Evolutionary conservation across 1,139 yeast genomes (phyloP).

Genomic region (Blastobotrys raffinosifermentans): DNA sequence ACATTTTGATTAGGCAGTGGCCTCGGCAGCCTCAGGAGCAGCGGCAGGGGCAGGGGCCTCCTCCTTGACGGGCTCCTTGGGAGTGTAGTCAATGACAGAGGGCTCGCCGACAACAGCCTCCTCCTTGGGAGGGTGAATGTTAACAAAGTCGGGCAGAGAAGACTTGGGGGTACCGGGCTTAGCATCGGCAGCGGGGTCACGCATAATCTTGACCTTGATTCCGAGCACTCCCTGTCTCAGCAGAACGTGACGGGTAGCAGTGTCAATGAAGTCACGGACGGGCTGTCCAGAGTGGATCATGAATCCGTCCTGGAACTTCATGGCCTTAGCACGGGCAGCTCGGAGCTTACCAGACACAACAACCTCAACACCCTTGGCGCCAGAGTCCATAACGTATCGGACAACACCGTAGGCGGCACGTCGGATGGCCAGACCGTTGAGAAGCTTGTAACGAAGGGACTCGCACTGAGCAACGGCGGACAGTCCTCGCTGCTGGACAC

Average conservation of each 20-base stretch:
- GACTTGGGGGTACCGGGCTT: constrained; percentile 79
- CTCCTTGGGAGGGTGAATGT: constrained; percentile 95
- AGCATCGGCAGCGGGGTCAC: constrained; percentile 86
- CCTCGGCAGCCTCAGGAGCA: constrained; percentile 10
- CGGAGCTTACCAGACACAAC: constrained; percentile 99
- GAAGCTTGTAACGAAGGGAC: constrained; percentile 96
- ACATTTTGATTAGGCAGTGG: constrained; percentile 1
- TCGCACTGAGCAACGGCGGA: constrained; percentile 99
- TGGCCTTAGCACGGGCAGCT: constrained; percentile 99
- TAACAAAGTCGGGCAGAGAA: constrained; percentile 91
- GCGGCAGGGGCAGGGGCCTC: constrained; percentile 18
- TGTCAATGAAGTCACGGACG: constrained; percentile 96
- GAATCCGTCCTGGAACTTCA: constrained; percentile 99
- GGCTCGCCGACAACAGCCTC: constrained; percentile 87
- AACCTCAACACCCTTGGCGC: constrained; percentile 99
- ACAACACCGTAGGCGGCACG: constrained; percentile 99
- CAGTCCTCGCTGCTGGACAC: constrained; percentile 99
- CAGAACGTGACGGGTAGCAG: constrained; percentile 99
- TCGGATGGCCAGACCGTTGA: constrained; percentile 99
- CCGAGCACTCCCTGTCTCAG: constrained; percentile 99
- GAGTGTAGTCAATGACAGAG: constrained; percentile 46
- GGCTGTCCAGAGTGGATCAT: constrained; percentile 99
- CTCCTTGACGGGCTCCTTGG: constrained; percentile 24
- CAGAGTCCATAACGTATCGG: constrained; percentile 99
- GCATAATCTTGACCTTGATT: constrained; percentile 98